Conservation (phyloP, 495 filamentous ascomycete species). For the Xylaria palmicola region DNA sequence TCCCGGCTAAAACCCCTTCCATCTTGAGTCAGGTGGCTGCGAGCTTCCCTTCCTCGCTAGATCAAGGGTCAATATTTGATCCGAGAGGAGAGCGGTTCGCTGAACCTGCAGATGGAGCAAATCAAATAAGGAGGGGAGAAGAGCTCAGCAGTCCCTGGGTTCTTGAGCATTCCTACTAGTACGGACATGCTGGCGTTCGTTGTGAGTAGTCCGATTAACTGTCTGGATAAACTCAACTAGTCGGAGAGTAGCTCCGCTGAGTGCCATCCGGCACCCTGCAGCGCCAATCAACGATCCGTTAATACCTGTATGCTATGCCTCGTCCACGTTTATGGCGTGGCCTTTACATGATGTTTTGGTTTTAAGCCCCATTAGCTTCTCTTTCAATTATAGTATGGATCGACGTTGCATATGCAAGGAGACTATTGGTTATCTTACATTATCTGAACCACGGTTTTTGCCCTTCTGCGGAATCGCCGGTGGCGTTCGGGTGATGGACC, state of each 20-base stretch:
- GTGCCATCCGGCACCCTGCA: conserved; percentile 19
- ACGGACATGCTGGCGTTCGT: conserved; percentile 18
- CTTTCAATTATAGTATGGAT: background rate
- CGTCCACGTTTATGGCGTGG: background rate
- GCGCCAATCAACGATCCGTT: conserved; percentile 30
- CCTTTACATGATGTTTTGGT: background rate
- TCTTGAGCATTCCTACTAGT: conserved; percentile 23
- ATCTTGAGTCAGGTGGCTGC: conserved; percentile 1
- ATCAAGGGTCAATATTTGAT: background rate
- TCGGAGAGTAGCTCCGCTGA: conserved; percentile 29
- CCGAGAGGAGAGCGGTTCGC: background rate
- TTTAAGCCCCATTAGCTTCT: background rate
- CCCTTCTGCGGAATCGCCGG: background rate
- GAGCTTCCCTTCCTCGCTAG: background rate
- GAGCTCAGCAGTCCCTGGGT: conserved; percentile 18
- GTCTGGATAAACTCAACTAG: conserved; percentile 25
- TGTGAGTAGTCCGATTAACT: conserved; percentile 12
- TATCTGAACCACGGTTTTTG: background rate
- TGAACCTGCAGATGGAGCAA: background rate
- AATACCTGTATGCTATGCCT: background rate
- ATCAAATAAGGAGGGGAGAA: conserved; percentile 16
- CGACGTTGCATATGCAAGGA: background rate
- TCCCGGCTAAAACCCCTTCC: background rate
- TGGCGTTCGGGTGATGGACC: background rate
- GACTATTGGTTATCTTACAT: background rate